Evolutionary conservation across 2,329 filamentous ascomycete species (phyloP), one percentile per base, ranked within the genome.

Genomic region (Helotiales sp.): DNA sequence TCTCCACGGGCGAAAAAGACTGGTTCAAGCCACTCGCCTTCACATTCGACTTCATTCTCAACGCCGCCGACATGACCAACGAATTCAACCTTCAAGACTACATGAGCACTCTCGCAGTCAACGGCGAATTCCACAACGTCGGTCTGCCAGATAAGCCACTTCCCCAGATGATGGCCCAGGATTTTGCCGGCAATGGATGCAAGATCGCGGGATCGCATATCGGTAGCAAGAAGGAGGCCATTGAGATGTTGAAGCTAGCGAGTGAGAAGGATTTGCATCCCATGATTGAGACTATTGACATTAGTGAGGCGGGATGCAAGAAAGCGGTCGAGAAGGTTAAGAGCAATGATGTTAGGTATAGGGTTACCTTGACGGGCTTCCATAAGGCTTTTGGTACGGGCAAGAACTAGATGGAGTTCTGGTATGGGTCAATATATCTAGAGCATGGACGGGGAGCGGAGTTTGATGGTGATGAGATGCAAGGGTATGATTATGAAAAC

Each of bases 311-410:
- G 69, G 90, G 88, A 0, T 90, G 89, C 74, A 88, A 88, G 77
- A 84, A 93, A 80, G 91, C 88, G 0, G 86, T 93, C 20, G 84
- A 89, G 77, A 84, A 88, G 71, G 87, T 94, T 60, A 87, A 90
- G 75, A 87, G 87, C 70, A 91, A 91, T 72, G 86, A 92, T 77
- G 89, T 93, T 15, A 84, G 85, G 37, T 95, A 92, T 77, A 84
- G 92, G 47, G 89, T 92, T 74, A 92, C 90, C 0, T 78, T 94
- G 74, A 87, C 86, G 13, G 86, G 86, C 10, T 92, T 85, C 73
- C 87, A 92, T 73, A 87, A 90, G 81, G 86, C 82, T 0, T 92
- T 92, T 75, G 85, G 54, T 20, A 74, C 65, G n/a, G 61, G 65
- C 7, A 62, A 58, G 57, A 58, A 64, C 2, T 62, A 54, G 59